Base-by-base conservation (phyloP, 805 yeast species). In the Alloascoidea africana region DNA sequence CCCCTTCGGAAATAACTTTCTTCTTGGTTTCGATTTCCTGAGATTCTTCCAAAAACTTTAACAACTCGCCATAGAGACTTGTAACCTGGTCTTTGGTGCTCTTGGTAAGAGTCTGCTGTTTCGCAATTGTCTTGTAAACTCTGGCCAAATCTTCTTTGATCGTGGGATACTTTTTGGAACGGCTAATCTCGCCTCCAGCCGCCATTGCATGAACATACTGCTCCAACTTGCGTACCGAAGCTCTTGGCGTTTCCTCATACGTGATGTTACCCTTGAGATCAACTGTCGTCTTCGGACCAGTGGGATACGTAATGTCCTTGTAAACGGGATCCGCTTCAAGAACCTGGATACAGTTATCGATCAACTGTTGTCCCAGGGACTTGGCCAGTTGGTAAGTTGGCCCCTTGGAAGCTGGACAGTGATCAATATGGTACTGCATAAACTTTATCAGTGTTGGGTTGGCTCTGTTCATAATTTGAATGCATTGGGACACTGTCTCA, bases 201-300 rank as follows among this genome's bases (percentile, higher is more conserved):
- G 97, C 94, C 96, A 91, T 87, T 60, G 83, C 94, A 55, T 76
- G 72, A 46, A 91, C 96, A 58, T 91, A 91, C 58, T 87, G 89
- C 63, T 91, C 96, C 45, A 91, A 71, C 59, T 91, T 91, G 62
- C 96, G 78, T 45, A 87, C 93, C 43, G 89, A 73, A 36, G 87
- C 83, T 62, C 94, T 82, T 55, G 84, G 76, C 44, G 70, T 79
- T 65, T 91, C 98, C 42, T 74, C 67, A 62, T 85, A 91, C 42
- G 66, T 69, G 53, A 91, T 73, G 55, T 77, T 82, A 60, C 98
- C 98, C 65, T 79, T 84, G 46, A 75, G 70, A 52, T 83, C 94
- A 48, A 91, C 80, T 33, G 73, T 66, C 34, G 97, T 89, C 59
- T 82, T 76, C 50, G 98, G 98, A 48, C 94, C 96, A 39, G 94